Conservation (phyloP, 148 eudicot species). For the Rhododendron simsii region DNA sequence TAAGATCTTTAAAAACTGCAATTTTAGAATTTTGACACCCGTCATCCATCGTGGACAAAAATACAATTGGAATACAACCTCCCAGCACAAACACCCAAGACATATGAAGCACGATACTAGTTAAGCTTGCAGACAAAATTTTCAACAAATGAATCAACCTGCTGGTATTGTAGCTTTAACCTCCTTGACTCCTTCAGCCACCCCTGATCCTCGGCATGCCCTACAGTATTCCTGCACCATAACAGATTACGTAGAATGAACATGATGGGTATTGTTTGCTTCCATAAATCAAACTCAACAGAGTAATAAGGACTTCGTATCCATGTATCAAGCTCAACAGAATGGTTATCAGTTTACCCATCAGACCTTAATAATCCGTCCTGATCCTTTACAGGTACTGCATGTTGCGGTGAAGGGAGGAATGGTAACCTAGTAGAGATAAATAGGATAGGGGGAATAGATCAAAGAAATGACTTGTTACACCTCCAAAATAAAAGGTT, state of each 20-base stretch:
- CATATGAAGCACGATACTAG: neutral
- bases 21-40: neutral
- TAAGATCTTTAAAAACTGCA: neutral
- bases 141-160: constrained; percentile 36
- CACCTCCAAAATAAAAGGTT: neutral
- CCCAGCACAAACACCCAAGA: neutral
- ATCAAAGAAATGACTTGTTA: neutral
- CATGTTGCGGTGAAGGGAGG: constrained; percentile 84
- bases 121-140: neutral
- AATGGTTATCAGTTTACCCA: constrained; percentile 4
- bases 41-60: neutral
- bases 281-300: neutral
- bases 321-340: constrained; percentile 4
- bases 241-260: neutral
- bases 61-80: neutral
- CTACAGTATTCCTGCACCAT: constrained; percentile 57
- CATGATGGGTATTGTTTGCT: constrained; percentile 1
- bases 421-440: constrained; percentile 53
- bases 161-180: constrained; percentile 70
- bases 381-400: constrained; percentile 70
- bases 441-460: neutral
- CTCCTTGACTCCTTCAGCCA: constrained; percentile 69
- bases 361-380: constrained; percentile 60
- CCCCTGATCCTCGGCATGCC: constrained; percentile 71
- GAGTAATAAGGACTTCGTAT: constrained; percentile 1